phyloP scores from a whole-genome alignment of 257 asterid genomes.

The Nicotiana tomentosiformis region DNA sequence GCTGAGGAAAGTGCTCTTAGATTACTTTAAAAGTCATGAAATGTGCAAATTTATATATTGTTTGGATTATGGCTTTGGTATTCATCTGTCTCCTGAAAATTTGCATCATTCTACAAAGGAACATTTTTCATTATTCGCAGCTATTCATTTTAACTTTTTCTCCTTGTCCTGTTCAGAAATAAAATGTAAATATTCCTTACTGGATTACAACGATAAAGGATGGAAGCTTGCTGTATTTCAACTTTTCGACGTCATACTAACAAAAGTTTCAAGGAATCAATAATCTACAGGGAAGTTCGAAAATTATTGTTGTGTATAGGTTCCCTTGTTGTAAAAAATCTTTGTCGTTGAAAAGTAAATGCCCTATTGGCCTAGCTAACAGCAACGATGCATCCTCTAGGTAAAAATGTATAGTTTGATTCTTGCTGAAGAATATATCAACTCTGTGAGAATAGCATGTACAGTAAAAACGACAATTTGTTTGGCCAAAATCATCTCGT shows the following conservation, averaged over 20 bases:
- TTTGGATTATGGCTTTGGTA: neutral
- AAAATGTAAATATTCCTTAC: neutral
- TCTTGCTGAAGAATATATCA: neutral
- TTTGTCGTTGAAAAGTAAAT: neutral
- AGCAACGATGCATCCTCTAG: neutral
- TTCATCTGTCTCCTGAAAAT: neutral
- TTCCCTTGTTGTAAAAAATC: neutral
- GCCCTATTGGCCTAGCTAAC: constrained; percentile 1
- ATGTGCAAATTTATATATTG: neutral
- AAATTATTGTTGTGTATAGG: neutral
- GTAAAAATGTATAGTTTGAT: neutral
- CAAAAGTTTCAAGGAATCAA: neutral
- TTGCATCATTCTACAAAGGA: neutral
- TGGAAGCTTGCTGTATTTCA: neutral
- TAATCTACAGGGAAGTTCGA: neutral
- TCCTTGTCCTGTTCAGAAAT: neutral
- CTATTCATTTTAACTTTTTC: neutral
- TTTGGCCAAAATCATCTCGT: neutral
- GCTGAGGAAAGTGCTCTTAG: neutral
- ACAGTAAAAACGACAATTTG: neutral
- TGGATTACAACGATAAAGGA: neutral
- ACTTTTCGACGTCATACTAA: neutral
- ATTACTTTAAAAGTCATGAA: neutral
- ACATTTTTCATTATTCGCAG: neutral
- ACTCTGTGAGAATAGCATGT: neutral